These are phyloP conservation scores for Chamaecyparis obtusa DNA, from an alignment of 75 land plant species.

Conservation along the genomic window DNA sequence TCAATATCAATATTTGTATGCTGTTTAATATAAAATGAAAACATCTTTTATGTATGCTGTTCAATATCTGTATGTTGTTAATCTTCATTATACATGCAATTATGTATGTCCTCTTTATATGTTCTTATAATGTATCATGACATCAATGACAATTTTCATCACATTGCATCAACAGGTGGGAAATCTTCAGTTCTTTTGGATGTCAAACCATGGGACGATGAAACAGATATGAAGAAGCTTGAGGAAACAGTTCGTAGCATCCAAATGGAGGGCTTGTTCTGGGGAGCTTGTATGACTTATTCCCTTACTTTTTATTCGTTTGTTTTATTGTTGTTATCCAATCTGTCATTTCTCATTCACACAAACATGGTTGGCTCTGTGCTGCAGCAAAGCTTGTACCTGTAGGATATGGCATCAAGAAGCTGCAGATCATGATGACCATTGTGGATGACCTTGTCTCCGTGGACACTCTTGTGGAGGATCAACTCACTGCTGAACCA, in stretches of 20 bases:
- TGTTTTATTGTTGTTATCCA: not conserved
- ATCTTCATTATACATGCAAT: too few species aligned
- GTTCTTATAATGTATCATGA: too few species aligned
- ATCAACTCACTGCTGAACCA: constrained; percentile 72
- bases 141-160: too few species aligned
- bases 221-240: constrained; percentile 92
- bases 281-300: constrained; percentile 89
- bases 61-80: too few species aligned
- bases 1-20: too few species aligned
- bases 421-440: constrained; percentile 91
- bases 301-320: constrained; percentile 5
- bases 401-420: constrained; percentile 95
- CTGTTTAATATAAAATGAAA: too few species aligned
- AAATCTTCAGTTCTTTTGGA: constrained; percentile 93
- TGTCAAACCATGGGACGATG: constrained; percentile 99
- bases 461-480: constrained; percentile 81
- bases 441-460: constrained; percentile 94
- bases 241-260: constrained; percentile 87
- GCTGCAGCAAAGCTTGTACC: constrained; percentile 81
- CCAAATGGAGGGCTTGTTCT: constrained; percentile 68
- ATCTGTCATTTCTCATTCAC: not conserved
- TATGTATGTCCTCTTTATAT: too few species aligned
- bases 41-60: too few species aligned
- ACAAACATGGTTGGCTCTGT: not conserved
- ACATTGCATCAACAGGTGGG: constrained; percentile 57